Evolutionary conservation across 2,329 filamentous ascomycete genomes (phyloP), one percentile per base, ranked within the genome.

Genomic region (Exophiala oligosperma): DNA sequence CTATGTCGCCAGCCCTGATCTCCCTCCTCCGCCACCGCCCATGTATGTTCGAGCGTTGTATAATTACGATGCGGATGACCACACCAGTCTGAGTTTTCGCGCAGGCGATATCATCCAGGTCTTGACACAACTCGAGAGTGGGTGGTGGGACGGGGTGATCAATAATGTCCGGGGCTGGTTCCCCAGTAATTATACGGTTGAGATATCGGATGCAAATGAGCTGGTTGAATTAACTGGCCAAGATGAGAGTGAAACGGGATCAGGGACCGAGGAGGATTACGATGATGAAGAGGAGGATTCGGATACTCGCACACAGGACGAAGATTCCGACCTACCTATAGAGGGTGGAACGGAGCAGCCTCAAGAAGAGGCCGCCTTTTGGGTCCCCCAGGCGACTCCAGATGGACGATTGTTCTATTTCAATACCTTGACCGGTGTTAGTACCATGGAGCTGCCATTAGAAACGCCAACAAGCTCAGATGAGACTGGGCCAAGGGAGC

Each of bases 131-230:
- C 82, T 97, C 57, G 94, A 99, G 75, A 97, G 92, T 70, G 94
- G 94, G 56, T 99, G 94, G 94, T 99, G 94, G 94, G 94, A 99
- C 77, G 94, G 94, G 49, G 91, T 99, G 56, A 96, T 99, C 73
- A 94, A 97, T 70, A 91, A 92, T 59, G 90, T 96, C 67, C 88
- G 94, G 72, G 94, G 94, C 72, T 99, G 94, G 94, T 99, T 99
- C 74, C 94, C 94, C 38, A 97, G 93, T 81, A 99, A 99, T 75
- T 99, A 99, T 77, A 97, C 94, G 78, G 87, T 91, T 65, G 86
- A 94, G 63, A 89, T 97, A 68, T 84, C 86, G 67, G 54, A 56
- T 54, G 83, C 88, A 51, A 88, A 91, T 67, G 90, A 95, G 62
- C 79, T 88, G 29, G 81, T 81, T 12, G 78, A 61, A 14, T 29